Evolutionary conservation across 108 stramenopile genomes (phyloP), one percentile per base, ranked within the genome.

Genomic region (Aurantiochytrium sp.): DNA sequence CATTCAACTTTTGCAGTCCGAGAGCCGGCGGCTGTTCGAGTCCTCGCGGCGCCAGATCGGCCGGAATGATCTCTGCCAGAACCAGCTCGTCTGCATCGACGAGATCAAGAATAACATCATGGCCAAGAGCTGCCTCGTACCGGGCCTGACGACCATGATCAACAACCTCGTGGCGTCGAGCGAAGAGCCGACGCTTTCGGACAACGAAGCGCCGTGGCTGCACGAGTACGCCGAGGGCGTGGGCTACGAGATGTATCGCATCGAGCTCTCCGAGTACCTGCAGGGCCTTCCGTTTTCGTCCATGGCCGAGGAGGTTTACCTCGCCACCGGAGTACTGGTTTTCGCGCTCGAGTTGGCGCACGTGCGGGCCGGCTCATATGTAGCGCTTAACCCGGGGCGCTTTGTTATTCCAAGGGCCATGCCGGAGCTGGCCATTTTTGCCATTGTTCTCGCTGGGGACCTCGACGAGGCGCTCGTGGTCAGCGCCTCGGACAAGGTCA

Each of bases 101-200:
- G 73, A 88, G 52, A 68, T 88, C 1, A 42, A 52, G 4, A 88
- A 68, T 27, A 68, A 55, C 54, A 27, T 88, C 34, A 10, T 88
- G 55, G 69, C 88, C 4, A 88, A 88, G 34, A 31, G 30, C 50
- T 88, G 88, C 37, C 27, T 88, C 4, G 68, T 68, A 4, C 88
- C 88, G 3, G 88, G 88, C 3, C 12, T 86, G 17, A 41, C 34
- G 8, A 81, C 88, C 27, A 85, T 88, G 73, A 68, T 88, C 1
- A 69, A 39, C 42, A 88, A 88, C 34, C 55, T 88, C 24, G 55
- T 88, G n/a, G 85, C 88, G 4, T 88, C 88, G 5, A 68, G 68
- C 73, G 88, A 85, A 5, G 87, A 65, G 6, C n/a, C 73, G 8
- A 81, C n/a, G n/a, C 30, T 81, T 22, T 81, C 73, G 39, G 19